phyloP scores from a whole-genome alignment of 2,329 filamentous ascomycete genomes.

The Cercospora sesami region DNA sequence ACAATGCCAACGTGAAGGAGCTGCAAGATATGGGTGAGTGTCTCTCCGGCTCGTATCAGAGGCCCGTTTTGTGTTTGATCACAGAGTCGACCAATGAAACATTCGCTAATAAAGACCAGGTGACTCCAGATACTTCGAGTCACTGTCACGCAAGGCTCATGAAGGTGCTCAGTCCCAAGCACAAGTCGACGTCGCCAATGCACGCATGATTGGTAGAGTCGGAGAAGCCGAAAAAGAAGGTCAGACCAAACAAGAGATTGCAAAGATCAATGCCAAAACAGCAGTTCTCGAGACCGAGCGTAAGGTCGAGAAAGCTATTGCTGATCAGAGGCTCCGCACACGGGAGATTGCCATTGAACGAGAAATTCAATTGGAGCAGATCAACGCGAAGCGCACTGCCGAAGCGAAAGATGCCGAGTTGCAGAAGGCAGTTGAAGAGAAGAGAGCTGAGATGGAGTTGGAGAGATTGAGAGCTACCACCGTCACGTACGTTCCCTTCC shows the following conservation, averaged over 20 bases:
- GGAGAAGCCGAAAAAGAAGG: constrained; percentile 77
- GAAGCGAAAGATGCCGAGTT: constrained; percentile 78
- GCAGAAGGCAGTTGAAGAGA: constrained; percentile 73
- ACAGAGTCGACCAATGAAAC: background rate
- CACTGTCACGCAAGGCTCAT: constrained; percentile 78
- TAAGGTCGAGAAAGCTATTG: constrained; percentile 74
- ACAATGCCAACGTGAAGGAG: constrained; percentile 80
- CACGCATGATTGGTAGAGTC: constrained; percentile 64
- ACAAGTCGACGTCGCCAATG: constrained; percentile 60
- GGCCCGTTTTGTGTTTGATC: background rate
- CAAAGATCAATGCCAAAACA: constrained; percentile 83
- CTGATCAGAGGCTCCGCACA: constrained; percentile 73
- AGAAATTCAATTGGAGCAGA: constrained; percentile 73
- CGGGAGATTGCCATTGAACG: constrained; percentile 70
- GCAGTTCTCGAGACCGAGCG: constrained; percentile 82
- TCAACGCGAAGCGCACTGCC: constrained; percentile 69
- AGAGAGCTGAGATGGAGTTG: constrained; percentile 75
- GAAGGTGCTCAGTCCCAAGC: constrained; percentile 83
- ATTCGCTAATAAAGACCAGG: constrained; percentile 41
- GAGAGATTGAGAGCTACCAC: constrained; percentile 75
- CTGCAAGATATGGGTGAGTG: constrained; percentile 66
- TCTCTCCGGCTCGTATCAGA: background rate
- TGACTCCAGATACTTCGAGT: constrained; percentile 79
- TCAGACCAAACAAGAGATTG: constrained; percentile 79
- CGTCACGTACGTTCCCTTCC: constrained; percentile 55